Evolutionary conservation across 2,329 filamentous ascomycete genomes (phyloP).

Genomic region (Stagonosporopsis cucurbitacearum): DNA sequence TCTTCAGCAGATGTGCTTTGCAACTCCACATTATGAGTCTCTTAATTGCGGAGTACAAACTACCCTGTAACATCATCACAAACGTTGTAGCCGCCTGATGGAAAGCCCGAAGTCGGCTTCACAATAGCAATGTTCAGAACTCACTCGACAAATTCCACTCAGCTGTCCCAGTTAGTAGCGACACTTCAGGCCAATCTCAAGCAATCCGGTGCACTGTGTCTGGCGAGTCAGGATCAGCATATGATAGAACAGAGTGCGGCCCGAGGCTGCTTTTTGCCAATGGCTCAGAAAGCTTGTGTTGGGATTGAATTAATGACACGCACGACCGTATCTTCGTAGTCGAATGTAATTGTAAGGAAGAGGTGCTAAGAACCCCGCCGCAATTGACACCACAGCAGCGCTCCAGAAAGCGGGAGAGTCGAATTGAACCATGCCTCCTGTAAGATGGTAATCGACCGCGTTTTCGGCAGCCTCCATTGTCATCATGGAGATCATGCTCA

Average conservation of each 20-base stretch:
- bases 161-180: too few species aligned
- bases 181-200: too few species aligned
- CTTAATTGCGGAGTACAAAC: not conserved
- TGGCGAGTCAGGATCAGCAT: too few species aligned
- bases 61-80: not conserved
- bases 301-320: slow-evolving; percentile 51
- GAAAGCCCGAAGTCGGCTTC: not conserved
- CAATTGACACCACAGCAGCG: slow-evolving; percentile 56
- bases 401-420: slow-evolving; percentile 60
- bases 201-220: not conserved
- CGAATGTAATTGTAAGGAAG: slow-evolving; percentile 62
- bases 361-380: slow-evolving; percentile 57
- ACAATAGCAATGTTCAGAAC: not conserved
- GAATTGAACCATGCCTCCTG: slow-evolving; percentile 58
- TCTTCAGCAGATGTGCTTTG: not conserved
- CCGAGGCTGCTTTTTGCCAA: not conserved
- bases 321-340: slow-evolving; percentile 57
- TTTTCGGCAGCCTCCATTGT: slow-evolving; percentile 65
- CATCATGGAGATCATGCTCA: slow-evolving; percentile 66
- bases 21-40: not conserved
- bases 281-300: not conserved
- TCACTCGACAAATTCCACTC: not conserved
- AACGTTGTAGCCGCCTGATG: not conserved
- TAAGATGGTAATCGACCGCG: slow-evolving; percentile 62
- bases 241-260: too few species aligned